Evolutionary conservation across 2,329 filamentous ascomycete genomes (phyloP), one percentile per base, ranked within the genome.

Genomic region (Claviceps lovelessii): DNA sequence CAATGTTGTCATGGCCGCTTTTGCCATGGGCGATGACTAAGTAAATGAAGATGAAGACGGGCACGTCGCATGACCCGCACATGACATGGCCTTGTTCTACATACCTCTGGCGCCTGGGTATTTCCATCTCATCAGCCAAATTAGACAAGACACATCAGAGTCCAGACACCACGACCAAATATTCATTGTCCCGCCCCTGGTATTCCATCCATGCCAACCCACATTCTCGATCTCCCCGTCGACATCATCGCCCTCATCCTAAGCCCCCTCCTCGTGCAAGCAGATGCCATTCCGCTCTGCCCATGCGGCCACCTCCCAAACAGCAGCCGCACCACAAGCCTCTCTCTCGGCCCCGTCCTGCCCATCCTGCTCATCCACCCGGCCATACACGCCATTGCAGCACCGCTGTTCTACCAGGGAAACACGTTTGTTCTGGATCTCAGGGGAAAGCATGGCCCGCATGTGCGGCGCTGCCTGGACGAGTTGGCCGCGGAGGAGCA

Each of bases 321-420:
- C 17, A 39, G 15, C 53, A 44, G 55, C 56, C 15, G 9, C 35
- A 37, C 9, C 35, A 17, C 58, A 61, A 11, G 51, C 13, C 8
- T 31, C 29, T 8, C 28, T 44, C 55, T 62, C 51, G 55, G 61
- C 53, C 62, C 63, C 3, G 53, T 68, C 2, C 54, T 68, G 17
- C 54, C 64, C 8, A 57, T 69, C 11, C 61, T 69, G 31, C 67
- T 69, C 51, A 59, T 60, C 28, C 67, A 69, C 45, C 65, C 67
- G 9, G 60, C 64, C 10, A 53, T 69, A n/a, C 59, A 68, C 59
- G 61, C 60, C 44, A 61, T 69, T 46, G 65, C 64, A n/a, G 59
- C 61, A 7, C 65, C 65, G 50, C 58, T 69, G 10, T 59, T 69
- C 28, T 69, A 68, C 58, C 59, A 60, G n/a, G 57, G 57, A 33